These are phyloP conservation scores for Syzygium aromaticum DNA, from an alignment of 345 rosid genomes.

Conservation along the genomic window DNA sequence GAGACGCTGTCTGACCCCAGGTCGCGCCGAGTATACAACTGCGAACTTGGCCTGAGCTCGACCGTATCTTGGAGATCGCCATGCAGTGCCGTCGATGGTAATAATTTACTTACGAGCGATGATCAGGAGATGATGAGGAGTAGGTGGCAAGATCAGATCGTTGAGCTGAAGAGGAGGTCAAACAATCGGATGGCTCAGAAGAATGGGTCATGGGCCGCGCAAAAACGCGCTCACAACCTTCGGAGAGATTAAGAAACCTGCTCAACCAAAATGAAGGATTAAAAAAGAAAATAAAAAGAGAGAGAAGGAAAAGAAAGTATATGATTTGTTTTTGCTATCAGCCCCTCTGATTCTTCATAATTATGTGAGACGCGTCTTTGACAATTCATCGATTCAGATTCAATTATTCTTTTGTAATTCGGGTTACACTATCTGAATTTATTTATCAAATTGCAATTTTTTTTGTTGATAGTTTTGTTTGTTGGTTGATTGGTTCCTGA, in stretches of 20 bases:
- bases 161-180: constrained; percentile 8
- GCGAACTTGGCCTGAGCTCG: neutral
- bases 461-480: neutral
- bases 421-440: too few species aligned
- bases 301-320: neutral
- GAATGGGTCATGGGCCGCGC: constrained; percentile 1
- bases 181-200: neutral
- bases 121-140: neutral
- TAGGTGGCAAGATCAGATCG: neutral
- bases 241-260: neutral
- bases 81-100: neutral
- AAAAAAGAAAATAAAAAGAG: neutral
- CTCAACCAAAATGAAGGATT: neutral
- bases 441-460: neutral
- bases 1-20: constrained; percentile 17
- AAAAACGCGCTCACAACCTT: neutral
- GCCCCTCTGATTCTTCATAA: neutral
- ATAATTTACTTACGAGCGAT: neutral
- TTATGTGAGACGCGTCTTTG: neutral
- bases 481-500: neutral
- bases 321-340: neutral
- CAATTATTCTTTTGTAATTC: neutral
- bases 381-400: neutral
- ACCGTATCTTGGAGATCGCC: neutral
- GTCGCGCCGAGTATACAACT: constrained; percentile 6